These are phyloP conservation scores for Arachnopeziza araneosa DNA, from an alignment of 2,329 filamentous ascomycete genomes.

Conservation along the genomic window DNA sequence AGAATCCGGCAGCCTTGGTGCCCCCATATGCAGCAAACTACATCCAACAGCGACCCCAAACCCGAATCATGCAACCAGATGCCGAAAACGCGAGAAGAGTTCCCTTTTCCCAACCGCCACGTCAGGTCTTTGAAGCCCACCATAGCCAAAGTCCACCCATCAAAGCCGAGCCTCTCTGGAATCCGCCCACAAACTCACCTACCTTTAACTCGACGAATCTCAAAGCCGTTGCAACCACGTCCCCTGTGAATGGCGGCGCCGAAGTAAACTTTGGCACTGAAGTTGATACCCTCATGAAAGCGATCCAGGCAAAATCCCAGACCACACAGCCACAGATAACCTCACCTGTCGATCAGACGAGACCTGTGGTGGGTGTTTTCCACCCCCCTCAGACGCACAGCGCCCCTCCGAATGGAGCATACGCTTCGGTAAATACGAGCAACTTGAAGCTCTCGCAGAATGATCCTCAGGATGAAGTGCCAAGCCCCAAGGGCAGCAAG, in stretches of 20 bases:
- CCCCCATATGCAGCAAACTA: conserved; percentile 27
- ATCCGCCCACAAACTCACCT: conserved; percentile 15
- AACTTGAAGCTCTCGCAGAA: conserved; percentile 22
- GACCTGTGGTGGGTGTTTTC: conserved; percentile 25
- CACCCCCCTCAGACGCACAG: conserved; percentile 29
- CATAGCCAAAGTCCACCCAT: conserved; percentile 33
- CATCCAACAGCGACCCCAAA: conserved; percentile 28
- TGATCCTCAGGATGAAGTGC: conserved; percentile 18
- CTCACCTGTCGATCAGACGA: conserved; percentile 17
- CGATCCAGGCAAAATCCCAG: conserved; percentile 66
- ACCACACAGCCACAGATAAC: conserved; percentile 30
- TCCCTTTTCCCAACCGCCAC: conserved; percentile 31
- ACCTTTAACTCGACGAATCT: conserved; percentile 9
- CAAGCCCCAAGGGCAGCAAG: conserved; percentile 17
- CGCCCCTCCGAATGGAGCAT: conserved; percentile 2
- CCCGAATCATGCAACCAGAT: conserved; percentile 25
- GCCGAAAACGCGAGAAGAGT: conserved; percentile 13
- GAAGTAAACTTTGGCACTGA: conserved; percentile 70
- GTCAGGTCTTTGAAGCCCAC: conserved; percentile 28
- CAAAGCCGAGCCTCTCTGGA: conserved; percentile 32
- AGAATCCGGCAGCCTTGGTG: conserved; percentile 23
- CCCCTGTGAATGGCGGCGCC: conserved; percentile 4
- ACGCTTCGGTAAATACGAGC: conserved; percentile 1
- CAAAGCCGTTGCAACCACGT: conserved; percentile 9
- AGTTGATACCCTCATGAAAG: conserved; percentile 83